These are phyloP conservation scores for Chlamydomonas sphaeroides DNA, from an alignment of 139 green algal species.

Conservation along the genomic window DNA sequence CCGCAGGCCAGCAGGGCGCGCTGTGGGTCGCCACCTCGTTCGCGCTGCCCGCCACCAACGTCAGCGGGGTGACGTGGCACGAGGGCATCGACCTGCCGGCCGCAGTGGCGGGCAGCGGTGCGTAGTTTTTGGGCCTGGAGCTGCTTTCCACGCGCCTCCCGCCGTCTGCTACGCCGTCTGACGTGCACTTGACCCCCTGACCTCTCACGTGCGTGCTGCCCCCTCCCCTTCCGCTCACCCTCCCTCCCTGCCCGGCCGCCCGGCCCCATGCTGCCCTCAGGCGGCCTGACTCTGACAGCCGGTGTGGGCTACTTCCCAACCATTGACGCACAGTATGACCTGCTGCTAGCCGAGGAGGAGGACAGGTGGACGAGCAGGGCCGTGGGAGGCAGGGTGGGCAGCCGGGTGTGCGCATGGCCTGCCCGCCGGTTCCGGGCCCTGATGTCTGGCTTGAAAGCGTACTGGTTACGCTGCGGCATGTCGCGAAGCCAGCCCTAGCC, in stretches of 20 bases:
- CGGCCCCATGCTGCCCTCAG: too few species aligned
- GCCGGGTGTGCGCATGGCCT: too few species aligned
- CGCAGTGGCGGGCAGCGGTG: slow-evolving; percentile 59
- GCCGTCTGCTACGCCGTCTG: too few species aligned
- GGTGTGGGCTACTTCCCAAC: slow-evolving; percentile 25
- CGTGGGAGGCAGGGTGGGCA: too few species aligned
- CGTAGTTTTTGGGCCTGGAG: background rate
- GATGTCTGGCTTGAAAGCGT: too few species aligned
- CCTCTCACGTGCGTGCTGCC: background rate
- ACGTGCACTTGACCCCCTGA: background rate
- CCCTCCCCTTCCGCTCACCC: background rate
- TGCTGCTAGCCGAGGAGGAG: background rate
- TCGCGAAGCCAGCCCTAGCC: too few species aligned
- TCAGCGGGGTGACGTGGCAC: slow-evolving; percentile 1
- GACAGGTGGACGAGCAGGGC: background rate
- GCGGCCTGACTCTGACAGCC: slow-evolving; percentile 15
- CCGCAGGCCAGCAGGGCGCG: slow-evolving; percentile 46
- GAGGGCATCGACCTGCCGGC: slow-evolving; percentile 59
- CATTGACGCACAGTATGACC: slow-evolving; percentile 28
- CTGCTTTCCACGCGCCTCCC: too few species aligned
- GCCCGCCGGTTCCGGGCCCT: too few species aligned
- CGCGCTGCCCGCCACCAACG: slow-evolving; percentile 32
- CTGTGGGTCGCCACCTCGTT: slow-evolving; percentile 64
- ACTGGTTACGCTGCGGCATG: too few species aligned
- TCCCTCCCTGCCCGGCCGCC: background rate